phyloP scores from a whole-genome alignment of 2,329 filamentous ascomycete genomes.

The Botryotinia convoluta region DNA sequence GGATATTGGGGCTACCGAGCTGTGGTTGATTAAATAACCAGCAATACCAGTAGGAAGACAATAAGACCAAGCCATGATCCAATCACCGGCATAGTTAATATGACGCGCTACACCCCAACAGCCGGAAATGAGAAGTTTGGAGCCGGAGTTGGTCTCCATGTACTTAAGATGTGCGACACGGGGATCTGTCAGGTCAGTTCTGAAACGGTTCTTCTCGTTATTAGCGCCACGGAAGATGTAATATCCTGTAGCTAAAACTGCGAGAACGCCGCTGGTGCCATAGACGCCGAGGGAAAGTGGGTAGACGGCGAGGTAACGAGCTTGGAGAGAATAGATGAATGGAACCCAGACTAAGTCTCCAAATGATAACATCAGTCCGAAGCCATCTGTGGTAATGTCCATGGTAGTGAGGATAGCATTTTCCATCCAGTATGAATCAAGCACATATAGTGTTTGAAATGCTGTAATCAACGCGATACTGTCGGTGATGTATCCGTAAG shows the following conservation, averaged over 20 bases:
- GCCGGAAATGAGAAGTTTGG: constrained; percentile 75
- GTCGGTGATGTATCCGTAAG: constrained; percentile 78
- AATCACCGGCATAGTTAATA: constrained; percentile 95
- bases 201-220: constrained; percentile 92
- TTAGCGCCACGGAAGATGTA: constrained; percentile 92
- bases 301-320: constrained; percentile 79
- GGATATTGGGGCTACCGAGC: constrained; percentile 49
- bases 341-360: constrained; percentile 92
- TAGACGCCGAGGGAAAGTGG: constrained; percentile 72
- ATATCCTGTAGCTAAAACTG: constrained; percentile 71
- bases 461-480: constrained; percentile 76
- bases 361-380: constrained; percentile 92
- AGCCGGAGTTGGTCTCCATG: constrained; percentile 80
- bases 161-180: constrained; percentile 76
- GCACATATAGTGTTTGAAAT: constrained; percentile 77
- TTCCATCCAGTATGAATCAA: constrained; percentile 87
- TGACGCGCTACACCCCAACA: constrained; percentile 94
- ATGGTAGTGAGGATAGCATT: constrained; percentile 88
- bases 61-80: constrained; percentile 91
- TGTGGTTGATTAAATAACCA: constrained; percentile 68
- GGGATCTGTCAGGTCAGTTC: constrained; percentile 80
- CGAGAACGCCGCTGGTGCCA: constrained; percentile 63
- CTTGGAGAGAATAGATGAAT: constrained; percentile 81
- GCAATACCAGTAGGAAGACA: constrained; percentile 81
- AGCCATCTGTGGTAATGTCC: constrained; percentile 89